Evolutionary conservation across 2,329 filamentous ascomycete genomes (phyloP), one percentile per base, ranked within the genome.

Genomic region (Pyricularia sp.): DNA sequence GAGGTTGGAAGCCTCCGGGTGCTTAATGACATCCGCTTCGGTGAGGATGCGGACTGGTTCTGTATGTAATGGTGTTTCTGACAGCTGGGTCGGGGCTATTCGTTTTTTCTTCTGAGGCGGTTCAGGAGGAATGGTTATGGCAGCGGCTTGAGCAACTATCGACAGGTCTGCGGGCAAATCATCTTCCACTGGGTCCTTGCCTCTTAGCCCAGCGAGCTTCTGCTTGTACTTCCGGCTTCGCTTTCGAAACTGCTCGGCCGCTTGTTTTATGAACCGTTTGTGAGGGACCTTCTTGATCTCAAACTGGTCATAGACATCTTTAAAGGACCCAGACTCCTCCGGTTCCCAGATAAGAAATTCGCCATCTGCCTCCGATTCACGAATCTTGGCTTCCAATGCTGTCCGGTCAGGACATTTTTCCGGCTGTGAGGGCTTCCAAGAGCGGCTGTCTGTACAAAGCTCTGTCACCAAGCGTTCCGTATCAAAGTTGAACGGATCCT

Each of bases 401-500:
- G 74, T 73, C 0, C 83, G 78, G 67, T 91, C 81, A 4, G 88
- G 86, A 9, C 88, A 78, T 69, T 77, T 77, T 20, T 74, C 71
- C 23, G 71, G 71, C 30, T 75, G 77, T 65, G 78, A 78, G 68
- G 76, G 75, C 59, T 72, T 72, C 84, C 85, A 86, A 11, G 85
- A 83, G 65, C 81, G 80, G 3, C 81, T 75, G 1, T 80, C 74
- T 26, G 84, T 81, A 75, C 89, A 92, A 3, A 96, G 81, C 74
- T 90, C 88, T 20, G 82, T 76, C 11, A 91, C 84, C 12, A 96
- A 86, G 50, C 88, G 83, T 55, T 90, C 87, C 36, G 89, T 82
- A 50, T 85, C 84, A 93, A 93, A 97, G 68, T 84, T 75, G 77
- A 89, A 90, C n/a, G 93, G 92, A 78, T 97, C 92, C 69, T 79